Base-by-base conservation (phyloP, 2,329 filamentous ascomycete species). In the Diaporthe humulicola region DNA sequence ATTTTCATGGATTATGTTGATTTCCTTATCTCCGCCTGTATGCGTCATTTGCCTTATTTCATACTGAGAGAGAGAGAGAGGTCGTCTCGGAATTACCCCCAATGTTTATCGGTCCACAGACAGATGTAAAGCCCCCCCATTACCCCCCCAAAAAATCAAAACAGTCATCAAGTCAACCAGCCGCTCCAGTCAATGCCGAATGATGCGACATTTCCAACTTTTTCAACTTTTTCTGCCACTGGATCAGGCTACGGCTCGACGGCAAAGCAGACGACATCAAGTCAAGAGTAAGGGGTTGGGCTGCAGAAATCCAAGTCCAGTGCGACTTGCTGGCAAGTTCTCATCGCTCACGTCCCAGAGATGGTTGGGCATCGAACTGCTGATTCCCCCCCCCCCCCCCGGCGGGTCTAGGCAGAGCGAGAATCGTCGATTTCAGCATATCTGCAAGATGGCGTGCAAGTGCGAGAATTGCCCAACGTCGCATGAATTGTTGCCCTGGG, bases 1-100 rank as follows among this genome's bases (percentile, higher is more conserved):
- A 73, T 67, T 71, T 77, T 70, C 73, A 74, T 70, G 71, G 70
- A 71, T 76, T 71, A 72, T 76, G 71, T 73, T 74, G 74, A 76
- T 77, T 75, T 77, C 64, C 73, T 77, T 77, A 70, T 71, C 73
- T 73, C 69, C 70, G 56, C 70, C 70, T 75, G 75, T 76, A 72
- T 75, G 75, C 73, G 71, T 74, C 74, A 74, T 76, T 76, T 76
- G 74, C 72, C 74, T 71, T 72, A 72, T 76, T 71, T 71, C 58
- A 74, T 76, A 70, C 71, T 70, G 73, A 75, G 74, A 75, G 75
- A 67, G 58, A 45, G 40, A 64, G 64, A 38, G 64, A 71, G 70
- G 67, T 71, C 58, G 73, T 73, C 64, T 71, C 74, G 75, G 74
- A 66, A 75, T 73, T 70, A 57, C 75, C 75, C 73, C 71, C 58